A percentile compares a stretch with the other conserved stretches of the same genome.
Conservation (phyloP, 345 rosid genomes). For the Theobroma cacao region DNA sequence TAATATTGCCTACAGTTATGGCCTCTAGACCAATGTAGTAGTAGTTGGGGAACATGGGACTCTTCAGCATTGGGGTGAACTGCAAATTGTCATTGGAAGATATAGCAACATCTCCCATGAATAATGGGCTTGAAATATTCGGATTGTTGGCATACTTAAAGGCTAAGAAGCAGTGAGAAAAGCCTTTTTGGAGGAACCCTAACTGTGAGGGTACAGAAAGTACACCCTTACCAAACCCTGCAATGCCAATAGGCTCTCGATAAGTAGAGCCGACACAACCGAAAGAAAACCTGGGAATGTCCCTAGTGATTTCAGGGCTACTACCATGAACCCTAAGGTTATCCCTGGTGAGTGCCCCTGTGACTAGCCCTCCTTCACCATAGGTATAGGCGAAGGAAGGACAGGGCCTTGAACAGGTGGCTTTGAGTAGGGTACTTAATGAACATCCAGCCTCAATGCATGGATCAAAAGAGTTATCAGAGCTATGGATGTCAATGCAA, state of each 20-base stretch:
- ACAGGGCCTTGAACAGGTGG: conserved; percentile 65
- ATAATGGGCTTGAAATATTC: conserved; percentile 67
- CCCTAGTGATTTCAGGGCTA: conserved; percentile 27
- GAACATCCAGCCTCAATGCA: conserved; percentile 76
- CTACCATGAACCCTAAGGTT: conserved; percentile 51
- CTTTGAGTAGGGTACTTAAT: conserved; percentile 46
- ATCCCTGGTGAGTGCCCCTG: conserved; percentile 64
- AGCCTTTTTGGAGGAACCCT: conserved; percentile 69
- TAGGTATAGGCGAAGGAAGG: conserved; percentile 87
- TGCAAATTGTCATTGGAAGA: conserved; percentile 43
- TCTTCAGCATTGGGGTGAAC: conserved; percentile 69
- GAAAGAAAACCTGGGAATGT: conserved; percentile 55
- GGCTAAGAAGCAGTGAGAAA: conserved; percentile 81
- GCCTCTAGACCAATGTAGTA: conserved; percentile 72
- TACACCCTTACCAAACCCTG: conserved; percentile 82
- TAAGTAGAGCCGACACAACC: conserved; percentile 73
- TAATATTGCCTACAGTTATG: conserved; percentile 46
- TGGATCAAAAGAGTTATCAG: conserved; percentile 70
- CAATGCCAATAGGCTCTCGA: conserved; percentile 74
- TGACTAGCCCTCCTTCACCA: conserved; percentile 64
- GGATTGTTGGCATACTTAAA: conserved; percentile 80
- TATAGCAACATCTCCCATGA: conserved; percentile 58
- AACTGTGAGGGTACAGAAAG: conserved; percentile 75
- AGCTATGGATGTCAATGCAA: conserved; percentile 64
- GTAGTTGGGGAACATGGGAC: conserved; percentile 63